Base-by-base conservation (phyloP, 345 rosid species). In the Anastatica hierochuntica region DNA sequence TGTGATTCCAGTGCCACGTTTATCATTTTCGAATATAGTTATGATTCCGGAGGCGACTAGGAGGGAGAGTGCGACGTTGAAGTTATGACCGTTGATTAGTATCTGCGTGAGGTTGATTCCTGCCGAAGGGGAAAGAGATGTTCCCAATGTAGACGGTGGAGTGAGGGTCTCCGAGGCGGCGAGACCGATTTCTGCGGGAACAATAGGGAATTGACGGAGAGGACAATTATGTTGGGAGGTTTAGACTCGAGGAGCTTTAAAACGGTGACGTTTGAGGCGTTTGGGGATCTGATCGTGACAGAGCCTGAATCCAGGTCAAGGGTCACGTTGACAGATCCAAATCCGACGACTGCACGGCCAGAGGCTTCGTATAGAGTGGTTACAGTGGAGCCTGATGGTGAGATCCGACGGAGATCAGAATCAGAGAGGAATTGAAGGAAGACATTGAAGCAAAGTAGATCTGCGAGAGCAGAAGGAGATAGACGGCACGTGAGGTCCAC, bases 1-100 rank as follows among this genome's bases (percentile, higher is more conserved):
- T 0, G 95, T 88, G 49, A 88, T 83, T 23, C 97, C 94, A 0
- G 98, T 95, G 15, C 97, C 94, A 5, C 78, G 88, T 48, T 88
- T 95, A 49, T 81, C 88, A 20, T 71, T 76, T 59, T 88, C 87
- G 59, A 92, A 81, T 29, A 83, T 88, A 2, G 62, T 63, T 9
- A 78, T 83, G 3, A 92, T 88, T 5, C 94, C 94, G 11, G 95
- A 92, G 1, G 95, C 94, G 6, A 81, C 60, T 20, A 88, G 73
- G 77, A 92, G 74, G 7, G 95, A 82, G 10, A 82, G 86, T 2
- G 90, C 97, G 11, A 92, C 90, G 49, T 76, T 74, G 75, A 92
- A 92, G 43, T 78, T 79, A 57, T 88, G 97, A 7, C 95, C 94
- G 39, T 85, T 84, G 49, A 83, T 73, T 10, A 92, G 58, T 8